Percentiles rank a stretch among this genome's conserved stretches.
Evolutionary conservation across 2,329 filamentous ascomycete genomes (phyloP).

Genomic region (Aspergillus pseudonomiae): DNA sequence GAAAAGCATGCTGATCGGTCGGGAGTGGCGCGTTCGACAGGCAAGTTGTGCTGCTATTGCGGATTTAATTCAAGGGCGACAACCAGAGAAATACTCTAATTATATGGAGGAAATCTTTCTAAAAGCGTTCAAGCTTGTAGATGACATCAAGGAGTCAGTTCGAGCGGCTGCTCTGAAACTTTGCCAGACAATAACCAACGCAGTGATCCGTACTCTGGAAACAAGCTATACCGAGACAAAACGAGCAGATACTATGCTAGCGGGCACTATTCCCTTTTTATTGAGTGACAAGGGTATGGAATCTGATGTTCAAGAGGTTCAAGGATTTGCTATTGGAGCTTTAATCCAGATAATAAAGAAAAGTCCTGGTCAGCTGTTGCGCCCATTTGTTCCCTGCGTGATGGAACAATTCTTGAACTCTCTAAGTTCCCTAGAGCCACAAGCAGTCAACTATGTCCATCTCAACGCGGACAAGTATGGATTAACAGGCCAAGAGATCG

Average conservation of each 20-base stretch:
- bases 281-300: constrained; percentile 87
- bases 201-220: constrained; percentile 82
- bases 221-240: constrained; percentile 67
- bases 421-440: constrained; percentile 84
- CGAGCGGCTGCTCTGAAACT: constrained; percentile 77
- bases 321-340: constrained; percentile 78
- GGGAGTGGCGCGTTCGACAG: constrained; percentile 91
- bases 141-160: constrained; percentile 94
- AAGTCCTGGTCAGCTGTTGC: constrained; percentile 72
- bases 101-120: constrained; percentile 86
- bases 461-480: constrained; percentile 83
- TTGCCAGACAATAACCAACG: constrained; percentile 81
- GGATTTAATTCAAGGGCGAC: constrained; percentile 81
- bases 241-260: constrained; percentile 76
- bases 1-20: constrained; percentile 75
- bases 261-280: constrained; percentile 85
- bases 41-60: constrained; percentile 89
- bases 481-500: constrained; percentile 84
- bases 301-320: constrained; percentile 84
- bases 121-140: constrained; percentile 84
- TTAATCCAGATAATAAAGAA: constrained; percentile 89
- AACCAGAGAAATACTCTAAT: constrained; percentile 75
- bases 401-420: constrained; percentile 79
- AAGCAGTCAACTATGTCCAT: constrained; percentile 89
- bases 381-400: constrained; percentile 79